Evolutionary conservation across 1,284 basidiomycete genomes (phyloP), one percentile per base, ranked within the genome.

Genomic region (Hemileia vastatrix): DNA sequence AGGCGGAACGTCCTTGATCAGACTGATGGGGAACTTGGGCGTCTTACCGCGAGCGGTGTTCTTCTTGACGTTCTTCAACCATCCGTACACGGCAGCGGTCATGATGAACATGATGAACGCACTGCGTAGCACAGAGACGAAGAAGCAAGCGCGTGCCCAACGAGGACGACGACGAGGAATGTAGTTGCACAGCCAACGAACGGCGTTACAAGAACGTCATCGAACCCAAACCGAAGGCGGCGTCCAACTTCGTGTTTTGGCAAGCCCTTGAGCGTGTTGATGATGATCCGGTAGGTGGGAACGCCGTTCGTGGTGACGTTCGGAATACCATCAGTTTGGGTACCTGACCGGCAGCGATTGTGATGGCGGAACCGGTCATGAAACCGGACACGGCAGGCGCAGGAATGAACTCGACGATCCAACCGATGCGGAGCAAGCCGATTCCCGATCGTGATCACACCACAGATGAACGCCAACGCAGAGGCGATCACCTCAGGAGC

Each of bases 331-430:
- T 67, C 13, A 75, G 67, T 64, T 70, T 72, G 40, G 72, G 72
- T 9, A 74, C 67, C 65, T 75, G 73, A 49, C 72, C 71, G 19
- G 68, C 72, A 33, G 69, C 66, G 59, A 75, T 75, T 48, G 72
- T 71, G 43, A 74, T 69, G 50, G 75, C 76, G 4, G 70, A 72
- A 23, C 77, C 77, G 0, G 81, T 81, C 80, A 81, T 81, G 77
- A 82, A 97, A 13, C 91, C 92, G 66, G 89, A 88, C 44, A 97
- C 89, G 5, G 92, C 92, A 0, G 91, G 90, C 2, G 83, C 81
- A 18, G 89, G 86, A 67, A 95, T 97, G 75, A 97, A 94, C 76
- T 97, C 94, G 65, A 97, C 86, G 51, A 98, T 79, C 89, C 93
- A 95, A 0, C 94, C 94, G 4, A 97, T 72, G 27, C 94, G 83